Conservation (phyloP, 306 rosid genomes). For the Ormosia emarginata region DNA sequence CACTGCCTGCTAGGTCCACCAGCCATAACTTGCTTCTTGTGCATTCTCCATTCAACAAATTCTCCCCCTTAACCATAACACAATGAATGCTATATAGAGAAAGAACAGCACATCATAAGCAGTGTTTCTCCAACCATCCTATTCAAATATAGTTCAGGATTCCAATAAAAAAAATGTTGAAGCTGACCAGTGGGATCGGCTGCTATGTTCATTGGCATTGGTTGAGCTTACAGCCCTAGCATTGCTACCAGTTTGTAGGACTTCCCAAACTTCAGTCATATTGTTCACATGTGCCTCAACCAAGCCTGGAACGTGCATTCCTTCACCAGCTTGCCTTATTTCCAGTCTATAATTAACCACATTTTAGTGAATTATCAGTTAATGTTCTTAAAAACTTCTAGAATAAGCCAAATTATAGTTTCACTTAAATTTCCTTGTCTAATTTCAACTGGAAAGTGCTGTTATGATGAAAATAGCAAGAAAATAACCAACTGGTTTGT, state of each 20-base stretch:
- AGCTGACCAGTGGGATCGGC: constrained; percentile 90
- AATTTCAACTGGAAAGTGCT: neutral
- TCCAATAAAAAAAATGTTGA: neutral
- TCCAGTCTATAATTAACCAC: constrained; percentile 59
- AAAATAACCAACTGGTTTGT: neutral
- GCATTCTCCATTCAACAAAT: constrained; percentile 83
- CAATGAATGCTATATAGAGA: constrained; percentile 72
- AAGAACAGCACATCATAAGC: constrained; percentile 23
- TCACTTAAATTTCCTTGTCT: neutral
- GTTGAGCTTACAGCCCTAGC: constrained; percentile 94
- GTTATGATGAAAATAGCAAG: constrained; percentile 3
- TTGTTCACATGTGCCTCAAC: constrained; percentile 84
- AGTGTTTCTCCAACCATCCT: constrained; percentile 1
- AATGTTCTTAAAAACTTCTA: neutral
- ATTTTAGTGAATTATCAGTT: constrained; percentile 5
- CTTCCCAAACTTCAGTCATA: constrained; percentile 96
- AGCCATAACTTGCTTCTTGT: constrained; percentile 93
- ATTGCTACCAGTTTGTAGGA: constrained; percentile 91
- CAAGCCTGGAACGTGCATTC: constrained; percentile 86
- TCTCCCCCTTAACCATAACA: constrained; percentile 97
- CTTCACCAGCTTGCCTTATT: constrained; percentile 84
- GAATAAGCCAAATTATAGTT: neutral
- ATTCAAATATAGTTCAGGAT: neutral
- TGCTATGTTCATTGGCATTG: constrained; percentile 88
- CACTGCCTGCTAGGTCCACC: constrained; percentile 97